Evolutionary conservation across 306 rosid species (phyloP).

Genomic region (Casuarina equisetifolia): DNA sequence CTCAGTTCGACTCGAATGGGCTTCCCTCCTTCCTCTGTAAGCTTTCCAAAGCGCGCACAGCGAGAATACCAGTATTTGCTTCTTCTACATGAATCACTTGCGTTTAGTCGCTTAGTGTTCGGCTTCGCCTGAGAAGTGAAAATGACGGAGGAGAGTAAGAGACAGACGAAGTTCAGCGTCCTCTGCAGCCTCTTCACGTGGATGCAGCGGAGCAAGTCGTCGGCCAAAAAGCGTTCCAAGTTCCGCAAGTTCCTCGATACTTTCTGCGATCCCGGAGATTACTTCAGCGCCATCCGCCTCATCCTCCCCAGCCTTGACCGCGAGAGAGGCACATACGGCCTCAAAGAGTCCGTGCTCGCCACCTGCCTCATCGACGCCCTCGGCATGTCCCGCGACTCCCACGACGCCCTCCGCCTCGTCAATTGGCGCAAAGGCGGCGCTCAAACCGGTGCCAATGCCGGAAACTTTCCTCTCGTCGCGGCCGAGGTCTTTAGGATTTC

Average conservation of each 20-base stretch:
- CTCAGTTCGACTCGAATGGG: no score
- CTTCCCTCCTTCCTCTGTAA: no score
- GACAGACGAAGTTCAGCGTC: constrained; percentile 54
- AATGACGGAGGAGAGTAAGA: constrained; percentile 42
- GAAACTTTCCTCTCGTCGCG: constrained; percentile 80
- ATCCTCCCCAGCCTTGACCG: constrained; percentile 84
- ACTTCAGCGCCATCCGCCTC: constrained; percentile 71
- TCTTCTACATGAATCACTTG: background rate
- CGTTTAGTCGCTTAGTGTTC: no score
- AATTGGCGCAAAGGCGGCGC: constrained; percentile 95
- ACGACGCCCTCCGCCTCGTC: constrained; percentile 76
- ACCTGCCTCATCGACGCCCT: constrained; percentile 83
- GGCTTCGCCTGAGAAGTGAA: no score
- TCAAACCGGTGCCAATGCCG: constrained; percentile 64
- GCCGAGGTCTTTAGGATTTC: constrained; percentile 50
- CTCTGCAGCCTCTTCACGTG: constrained; percentile 74
- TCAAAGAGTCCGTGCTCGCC: constrained; percentile 88
- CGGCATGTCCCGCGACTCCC: constrained; percentile 76
- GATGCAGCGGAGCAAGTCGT: constrained; percentile 70
- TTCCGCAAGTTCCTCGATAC: constrained; percentile 81
- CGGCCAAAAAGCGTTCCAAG: constrained; percentile 76
- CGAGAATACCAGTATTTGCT: background rate
- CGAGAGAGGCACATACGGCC: constrained; percentile 83
- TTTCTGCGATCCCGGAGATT: constrained; percentile 60
- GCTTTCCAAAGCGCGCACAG: no score